Evolutionary conservation across 768 basidiomycete species (phyloP).

Genomic region (Tricholoma saponaceum): DNA sequence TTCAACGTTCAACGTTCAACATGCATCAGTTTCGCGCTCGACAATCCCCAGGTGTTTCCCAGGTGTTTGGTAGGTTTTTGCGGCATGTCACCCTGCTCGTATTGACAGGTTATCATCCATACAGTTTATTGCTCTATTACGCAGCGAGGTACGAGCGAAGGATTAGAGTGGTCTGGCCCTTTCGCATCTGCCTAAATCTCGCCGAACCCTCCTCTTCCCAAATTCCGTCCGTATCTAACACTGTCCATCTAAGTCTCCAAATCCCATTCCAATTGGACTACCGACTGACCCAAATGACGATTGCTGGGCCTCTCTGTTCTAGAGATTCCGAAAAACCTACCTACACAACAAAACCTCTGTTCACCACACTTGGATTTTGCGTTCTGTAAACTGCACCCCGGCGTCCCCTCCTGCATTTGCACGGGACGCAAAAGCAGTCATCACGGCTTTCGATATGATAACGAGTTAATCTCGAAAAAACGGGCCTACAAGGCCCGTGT

Average conservation of each 20-base stretch:
- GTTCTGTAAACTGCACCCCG: slow-evolving; percentile 94
- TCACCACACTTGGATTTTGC: too few relatives aligned
- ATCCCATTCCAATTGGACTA: slow-evolving; percentile 73
- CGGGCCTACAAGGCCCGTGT: slow-evolving; percentile 89
- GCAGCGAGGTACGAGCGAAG: too few relatives aligned
- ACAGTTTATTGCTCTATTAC: too few relatives aligned
- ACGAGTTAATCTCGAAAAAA: slow-evolving; percentile 75
- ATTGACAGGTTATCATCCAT: slow-evolving; percentile 3
- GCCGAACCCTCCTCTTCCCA: slow-evolving; percentile 97
- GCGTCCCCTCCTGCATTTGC: slow-evolving; percentile 85
- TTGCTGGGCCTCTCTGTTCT: slow-evolving; percentile 57
- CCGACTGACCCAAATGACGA: slow-evolving; percentile 38
- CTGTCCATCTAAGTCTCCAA: slow-evolving; percentile 82
- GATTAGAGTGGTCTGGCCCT: too few relatives aligned
- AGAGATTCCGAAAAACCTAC: slow-evolving; percentile 93
- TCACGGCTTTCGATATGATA: slow-evolving; percentile 80
- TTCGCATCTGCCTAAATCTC: slow-evolving; percentile 84
- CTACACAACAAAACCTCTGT: slow-evolving; percentile 88
- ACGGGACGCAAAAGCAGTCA: slow-evolving; percentile 95
- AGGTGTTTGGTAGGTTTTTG: slow-evolving; percentile 71
- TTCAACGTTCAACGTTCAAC: too few relatives aligned
- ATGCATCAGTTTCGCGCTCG: slow-evolving; percentile 97
- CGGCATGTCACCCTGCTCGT: not conserved
- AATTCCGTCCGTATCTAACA: slow-evolving; percentile 81
- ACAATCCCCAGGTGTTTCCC: too few relatives aligned